Evolutionary conservation across 371 early-diverging fungal genomes (phyloP), one percentile per base, ranked within the genome.

Genomic region (Apophysomyces sp.): DNA sequence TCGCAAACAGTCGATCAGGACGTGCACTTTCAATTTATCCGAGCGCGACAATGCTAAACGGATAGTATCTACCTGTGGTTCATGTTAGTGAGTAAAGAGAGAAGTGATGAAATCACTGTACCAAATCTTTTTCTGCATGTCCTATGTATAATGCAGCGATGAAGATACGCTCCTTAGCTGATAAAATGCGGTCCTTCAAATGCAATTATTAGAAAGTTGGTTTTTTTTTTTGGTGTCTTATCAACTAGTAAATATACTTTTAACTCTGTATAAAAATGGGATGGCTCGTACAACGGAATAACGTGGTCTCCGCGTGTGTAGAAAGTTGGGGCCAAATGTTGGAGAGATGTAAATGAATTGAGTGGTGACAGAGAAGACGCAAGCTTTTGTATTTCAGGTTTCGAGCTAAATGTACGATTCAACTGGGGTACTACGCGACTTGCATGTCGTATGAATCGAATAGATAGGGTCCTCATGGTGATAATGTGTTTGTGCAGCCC

Each of bases 91-190:
- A 34, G n/a, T 27, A 4, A 24, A 27, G 12, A 16, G n/a, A n/a
- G n/a, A 63, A 37, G 15, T 53, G 15, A 18, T 7, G 24, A 39
- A n/a, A 2, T 40, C 2, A 12, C 55, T 68, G 58, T 83, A 90
- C 92, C 63, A 96, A 72, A 55, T 94, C 94, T 21, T 74, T 69
- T 72, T 98, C 96, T 3, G 78, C 74, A 52, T 86, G 80, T 13
- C 98, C 98, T 7, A 98, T 78, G 61, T 98, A 98, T 16, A 98
- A 80, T 11, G 96, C 92, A 8, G 93, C 91, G 52, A 98, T 81
- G 55, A 82, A 83, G 4, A 98, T 87, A 5, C 92, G 86, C 7
- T 80, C 71, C 58, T 86, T 85, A 0, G 97, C 94, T 2, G 61
- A 65, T n/a, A 71, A 59, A 37, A 94, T 92, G 18, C 77, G 76